Evolutionary conservation across 352 stramenopile genomes (phyloP), one percentile per base, ranked within the genome.

Genomic region (Pythium guiyangense): DNA sequence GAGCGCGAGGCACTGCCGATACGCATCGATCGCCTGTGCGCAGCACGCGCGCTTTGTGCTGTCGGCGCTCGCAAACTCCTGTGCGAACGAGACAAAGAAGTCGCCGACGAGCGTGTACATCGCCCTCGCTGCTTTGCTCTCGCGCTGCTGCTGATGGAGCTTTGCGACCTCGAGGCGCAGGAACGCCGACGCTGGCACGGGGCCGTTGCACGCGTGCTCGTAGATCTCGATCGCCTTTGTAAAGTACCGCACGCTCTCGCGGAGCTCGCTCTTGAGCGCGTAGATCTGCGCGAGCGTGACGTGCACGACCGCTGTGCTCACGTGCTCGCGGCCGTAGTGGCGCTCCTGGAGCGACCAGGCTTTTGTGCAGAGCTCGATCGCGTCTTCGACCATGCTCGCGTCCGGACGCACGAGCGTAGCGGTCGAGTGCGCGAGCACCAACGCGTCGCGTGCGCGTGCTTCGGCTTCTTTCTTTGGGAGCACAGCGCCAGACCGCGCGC

Each of bases 121-220:
- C 4, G 55, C 25, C 31, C 49, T 50, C 2, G 66, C 70, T 45
- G 9, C 22, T 56, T 12, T 18, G 31, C 1, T 65, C 58, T 27
- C 60, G 54, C 31, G 53, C 4, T 37, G 49, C 22, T 84, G 74
- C 11, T 75, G 67, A 35, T 77, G 72, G 10, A 88, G 43, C 31
- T 84, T 85, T 11, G 79, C 73, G 17, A 90, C 64, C 27, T 88
- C 77, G 9, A 92, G 66, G 12, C 57, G 68, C n/a, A 90, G 71
- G 54, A 82, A 84, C 1, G 60, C 67, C 2, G 77, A 88, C 3
- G 77, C 67, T 29, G 75, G 75, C 9, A 92, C 79, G 0, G 67
- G 59, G 4, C 81, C 77, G 49, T 71, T 77, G 59, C 78, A 89
- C 4, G 74, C 62, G 5, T 51, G 53, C 56, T 91, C 81, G 48